Evolutionary conservation across 345 rosid genomes (phyloP).

Genomic region (Boechera retrofracta): DNA sequence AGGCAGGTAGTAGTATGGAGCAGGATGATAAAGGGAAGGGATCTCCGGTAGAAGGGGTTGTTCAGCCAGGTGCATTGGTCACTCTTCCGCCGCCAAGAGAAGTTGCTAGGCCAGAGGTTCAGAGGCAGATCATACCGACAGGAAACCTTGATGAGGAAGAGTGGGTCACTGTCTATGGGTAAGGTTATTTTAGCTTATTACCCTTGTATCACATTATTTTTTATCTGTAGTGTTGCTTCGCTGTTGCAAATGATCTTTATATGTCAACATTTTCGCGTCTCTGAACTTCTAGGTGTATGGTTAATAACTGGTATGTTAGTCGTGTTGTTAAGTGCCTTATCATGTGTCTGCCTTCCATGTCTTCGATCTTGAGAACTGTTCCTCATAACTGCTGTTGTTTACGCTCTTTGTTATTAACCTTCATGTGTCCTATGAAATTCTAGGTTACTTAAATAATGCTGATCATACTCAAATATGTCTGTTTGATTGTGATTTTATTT

Average conservation of each 20-base stretch:
- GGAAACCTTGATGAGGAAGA: slow-evolving; percentile 90
- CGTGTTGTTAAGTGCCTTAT: neutral
- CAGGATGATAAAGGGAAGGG: slow-evolving; percentile 87
- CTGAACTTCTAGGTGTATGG: neutral
- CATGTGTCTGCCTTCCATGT: neutral
- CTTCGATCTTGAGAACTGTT: neutral
- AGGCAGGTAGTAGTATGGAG: slow-evolving; percentile 55
- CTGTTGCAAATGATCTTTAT: neutral
- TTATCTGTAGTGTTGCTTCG: neutral
- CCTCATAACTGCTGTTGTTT: neutral
- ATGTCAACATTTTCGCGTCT: neutral
- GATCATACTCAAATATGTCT: slow-evolving; percentile 7
- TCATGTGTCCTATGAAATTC: slow-evolving; percentile 9
- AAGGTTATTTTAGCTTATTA: slow-evolving; percentile 26
- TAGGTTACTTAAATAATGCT: slow-evolving; percentile 3
- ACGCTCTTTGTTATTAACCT: neutral
- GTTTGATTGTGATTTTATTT: slow-evolving; percentile 6
- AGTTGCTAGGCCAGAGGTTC: slow-evolving; percentile 95
- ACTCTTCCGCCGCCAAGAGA: slow-evolving; percentile 92
- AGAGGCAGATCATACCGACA: slow-evolving; percentile 65
- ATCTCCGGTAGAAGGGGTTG: slow-evolving; percentile 92
- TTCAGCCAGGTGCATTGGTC: slow-evolving; percentile 83
- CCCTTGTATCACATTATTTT: neutral
- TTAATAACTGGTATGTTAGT: neutral
- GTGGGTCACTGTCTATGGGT: slow-evolving; percentile 99